Conservation (phyloP, 495 filamentous ascomycete species). For the Penicillium desertorum region DNA sequence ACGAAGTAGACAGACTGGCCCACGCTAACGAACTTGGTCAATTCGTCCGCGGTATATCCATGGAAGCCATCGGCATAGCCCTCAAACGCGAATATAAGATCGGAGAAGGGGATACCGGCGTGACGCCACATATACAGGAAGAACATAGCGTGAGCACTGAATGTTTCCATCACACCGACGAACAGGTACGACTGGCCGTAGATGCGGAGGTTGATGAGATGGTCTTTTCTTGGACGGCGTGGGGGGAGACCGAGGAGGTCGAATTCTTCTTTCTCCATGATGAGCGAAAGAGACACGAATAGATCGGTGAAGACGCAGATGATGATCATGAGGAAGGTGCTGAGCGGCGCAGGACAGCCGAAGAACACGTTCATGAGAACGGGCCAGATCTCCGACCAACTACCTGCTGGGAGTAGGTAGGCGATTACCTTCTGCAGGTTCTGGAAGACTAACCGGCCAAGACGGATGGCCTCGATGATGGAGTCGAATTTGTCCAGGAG, state of each 20-base stretch:
- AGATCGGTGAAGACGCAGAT: slow-evolving; percentile 68
- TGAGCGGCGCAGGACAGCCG: slow-evolving; percentile 66
- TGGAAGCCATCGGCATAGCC: slow-evolving; percentile 48
- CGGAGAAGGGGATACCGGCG: slow-evolving; percentile 44
- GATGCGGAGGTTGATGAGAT: slow-evolving; percentile 52
- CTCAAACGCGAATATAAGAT: slow-evolving; percentile 50
- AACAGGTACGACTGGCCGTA: slow-evolving; percentile 54
- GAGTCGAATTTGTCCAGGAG: slow-evolving; percentile 70
- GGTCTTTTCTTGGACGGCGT: slow-evolving; percentile 59
- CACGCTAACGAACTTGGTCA: slow-evolving; percentile 45
- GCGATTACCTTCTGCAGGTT: slow-evolving; percentile 62
- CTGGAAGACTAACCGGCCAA: slow-evolving; percentile 54
- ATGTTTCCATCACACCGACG: slow-evolving; percentile 49
- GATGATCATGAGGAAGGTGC: slow-evolving; percentile 70
- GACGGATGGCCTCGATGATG: slow-evolving; percentile 64
- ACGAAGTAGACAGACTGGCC: slow-evolving; percentile 71
- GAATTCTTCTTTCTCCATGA: slow-evolving; percentile 69
- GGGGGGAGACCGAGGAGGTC: slow-evolving; percentile 66
- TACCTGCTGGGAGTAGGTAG: slow-evolving; percentile 64
- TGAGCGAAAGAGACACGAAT: slow-evolving; percentile 59
- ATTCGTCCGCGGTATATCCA: slow-evolving; percentile 43
- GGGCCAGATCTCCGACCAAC: slow-evolving; percentile 74
- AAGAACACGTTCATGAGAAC: slow-evolving; percentile 71
- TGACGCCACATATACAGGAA: slow-evolving; percentile 51
- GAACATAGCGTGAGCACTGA: slow-evolving; percentile 52